Evolutionary conservation across 2,329 filamentous ascomycete genomes (phyloP), one percentile per base, ranked within the genome.

Genomic region (Ophiostoma perfectum): DNA sequence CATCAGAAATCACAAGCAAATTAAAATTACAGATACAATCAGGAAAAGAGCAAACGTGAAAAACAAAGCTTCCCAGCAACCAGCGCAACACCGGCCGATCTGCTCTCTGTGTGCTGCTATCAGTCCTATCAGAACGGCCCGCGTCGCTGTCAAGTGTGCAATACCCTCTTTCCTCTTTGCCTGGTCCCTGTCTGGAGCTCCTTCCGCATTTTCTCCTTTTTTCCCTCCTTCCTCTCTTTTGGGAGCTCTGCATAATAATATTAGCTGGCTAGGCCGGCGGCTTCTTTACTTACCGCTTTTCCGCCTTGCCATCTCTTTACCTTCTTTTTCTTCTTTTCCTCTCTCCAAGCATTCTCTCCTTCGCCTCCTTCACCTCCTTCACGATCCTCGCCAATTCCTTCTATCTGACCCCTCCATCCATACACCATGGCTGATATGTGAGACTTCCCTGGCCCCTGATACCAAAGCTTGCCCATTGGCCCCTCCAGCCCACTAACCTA

Each of bases 391-490:
- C 42, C 41, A 18, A 36, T 44, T 47, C 18, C 18, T 38, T 42
- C 36, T 18, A 27, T 42, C 41, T 36, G 38, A 38, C 63, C 63
- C 63, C 42, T 47, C 63, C 41, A 64, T 36, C n/a, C 39, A 63
- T 42, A 41, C 49, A 66, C 52, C 65, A 70, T 70, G 69, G 69
- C 69, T 65, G 68, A 69, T 27, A 65, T 69, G 68, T 69, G 64
- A 39, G 68, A 65, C 44, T 12, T 5, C 18, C 36, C 18, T n/a
- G 36, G 16, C 18, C 67, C 42, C 39, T 36, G 38, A 42, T 58
- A 12, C 58, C 39, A 44, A 2, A n/a, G 60, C 60, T 66, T 18
- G 6, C 49, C 39, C 45, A 64, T 60, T 58, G 45, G 27, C 64
- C 16, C 39, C 14, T 16, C 11, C 44, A 63, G 39, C 38, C 38